Base-by-base conservation (phyloP, 441 rosid species). In the Syzygium syzygioides region DNA sequence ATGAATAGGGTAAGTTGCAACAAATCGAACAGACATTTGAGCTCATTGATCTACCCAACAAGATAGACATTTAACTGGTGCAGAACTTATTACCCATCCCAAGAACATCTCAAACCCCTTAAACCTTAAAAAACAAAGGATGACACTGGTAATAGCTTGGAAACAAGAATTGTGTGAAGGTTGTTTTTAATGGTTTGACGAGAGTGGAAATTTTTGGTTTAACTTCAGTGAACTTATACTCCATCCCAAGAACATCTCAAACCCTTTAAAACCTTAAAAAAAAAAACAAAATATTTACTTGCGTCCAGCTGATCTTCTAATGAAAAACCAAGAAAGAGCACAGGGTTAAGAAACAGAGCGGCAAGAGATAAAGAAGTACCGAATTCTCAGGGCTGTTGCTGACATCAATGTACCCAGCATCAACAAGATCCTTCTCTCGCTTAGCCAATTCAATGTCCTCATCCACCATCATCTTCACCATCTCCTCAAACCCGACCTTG, bases 401-500 rank as follows among this genome's bases (percentile, higher is more conserved):
- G 98, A 34, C 94, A 91, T 94, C 98, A 91, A 95, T 93, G 56
- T 87, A 93, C 13, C 99, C 98, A 50, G 96, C 96, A 93, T 97
- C 50, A 5, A 41, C 15, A 71, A 71, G 80, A 34, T 12, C 28
- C 80, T 95, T 95, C 95, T 95, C 98, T 89, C 98, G 93, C 91
- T 94, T 97, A 32, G 98, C 98, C 86, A 94, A 55, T 87, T 95
- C 98, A 37, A 95, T 52, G 87, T 97, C 98, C 89, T 97, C 95
- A 85, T 95, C 97, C 15, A 97, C 97, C 99, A 97, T 97, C 99
- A 95, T 97, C 96, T 94, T 96, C 92, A 94, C 98, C 93, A 97
- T 90, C 87, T 96, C 93, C 94, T 95, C 94, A 88, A 97, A 97
- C 76, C 98, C 98, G 2, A 95, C 98, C 86, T 87, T 94, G 5